phyloP scores from a whole-genome alignment of 495 filamentous ascomycete genomes.

The Aspergillus sclerotiicarbonarius region DNA sequence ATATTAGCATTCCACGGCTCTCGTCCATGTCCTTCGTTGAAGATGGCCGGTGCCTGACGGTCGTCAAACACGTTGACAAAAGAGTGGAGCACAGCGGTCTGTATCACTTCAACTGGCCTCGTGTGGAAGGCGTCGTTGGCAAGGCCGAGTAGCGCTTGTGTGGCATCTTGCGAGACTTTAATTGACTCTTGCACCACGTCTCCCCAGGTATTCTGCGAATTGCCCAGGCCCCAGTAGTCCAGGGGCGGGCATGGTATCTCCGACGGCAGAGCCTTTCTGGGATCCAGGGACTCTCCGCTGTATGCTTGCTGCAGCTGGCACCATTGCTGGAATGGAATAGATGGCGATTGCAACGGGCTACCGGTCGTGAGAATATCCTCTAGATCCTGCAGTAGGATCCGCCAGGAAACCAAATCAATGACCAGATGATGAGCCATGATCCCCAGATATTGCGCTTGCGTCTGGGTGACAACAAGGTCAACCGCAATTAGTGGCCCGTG shows the following conservation, averaged over 20 bases:
- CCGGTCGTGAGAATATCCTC: conserved; percentile 44
- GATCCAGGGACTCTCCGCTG: conserved; percentile 22
- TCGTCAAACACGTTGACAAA: conserved; percentile 1
- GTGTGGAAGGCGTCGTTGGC: conserved; percentile 35
- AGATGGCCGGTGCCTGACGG: conserved; percentile 1
- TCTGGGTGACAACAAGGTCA: conserved; percentile 32
- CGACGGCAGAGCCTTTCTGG: conserved; percentile 17
- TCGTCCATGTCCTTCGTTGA: conserved; percentile 8
- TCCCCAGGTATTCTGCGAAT: conserved; percentile 28
- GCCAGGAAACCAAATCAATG: conserved; percentile 60
- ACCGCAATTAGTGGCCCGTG: conserved; percentile 46
- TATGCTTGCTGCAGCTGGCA: conserved; percentile 32
- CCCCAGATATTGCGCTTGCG: conserved; percentile 15
- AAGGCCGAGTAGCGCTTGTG: conserved; percentile 28
- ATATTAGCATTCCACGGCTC: conserved; percentile 2
- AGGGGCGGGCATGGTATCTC: conserved; percentile 21
- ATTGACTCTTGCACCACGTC: background rate
- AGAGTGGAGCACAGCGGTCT: conserved; percentile 17
- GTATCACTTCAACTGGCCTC: conserved; percentile 17
- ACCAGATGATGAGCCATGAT: conserved; percentile 55
- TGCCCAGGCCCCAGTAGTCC: conserved; percentile 45
- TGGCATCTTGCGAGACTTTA: conserved; percentile 21
- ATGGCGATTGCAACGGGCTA: conserved; percentile 17
- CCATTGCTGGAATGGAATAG: conserved; percentile 29
- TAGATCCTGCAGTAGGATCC: conserved; percentile 55